Evolutionary conservation across 2,329 filamentous ascomycete species (phyloP).

Genomic region (Aureobasidium uvarum): DNA sequence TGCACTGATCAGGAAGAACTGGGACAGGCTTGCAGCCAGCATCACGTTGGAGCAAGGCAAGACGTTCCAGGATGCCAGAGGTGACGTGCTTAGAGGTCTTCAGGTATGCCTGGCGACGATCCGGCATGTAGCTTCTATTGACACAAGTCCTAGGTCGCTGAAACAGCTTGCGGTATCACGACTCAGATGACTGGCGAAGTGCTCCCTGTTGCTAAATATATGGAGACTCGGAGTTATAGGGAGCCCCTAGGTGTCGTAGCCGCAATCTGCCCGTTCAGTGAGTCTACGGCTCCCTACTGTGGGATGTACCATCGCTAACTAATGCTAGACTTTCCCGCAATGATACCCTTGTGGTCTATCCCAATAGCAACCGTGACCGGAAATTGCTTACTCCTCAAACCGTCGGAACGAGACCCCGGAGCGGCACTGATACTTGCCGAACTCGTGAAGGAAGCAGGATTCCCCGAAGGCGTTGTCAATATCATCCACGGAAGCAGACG

Average conservation of each 20-base stretch:
- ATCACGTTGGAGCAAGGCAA: constrained; percentile 88
- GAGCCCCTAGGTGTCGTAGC: constrained; percentile 79
- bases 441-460: constrained; percentile 74
- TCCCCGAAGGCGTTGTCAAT: constrained; percentile 79
- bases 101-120: constrained; percentile 46
- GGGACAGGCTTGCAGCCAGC: constrained; percentile 80
- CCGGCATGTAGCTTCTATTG: no score
- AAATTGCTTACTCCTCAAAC: constrained; percentile 73
- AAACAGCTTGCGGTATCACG: constrained; percentile 76
- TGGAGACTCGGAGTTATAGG: constrained; percentile 80
- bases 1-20: constrained; percentile 74
- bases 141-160: constrained; percentile 57
- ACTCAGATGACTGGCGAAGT: constrained; percentile 81
- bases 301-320: no score
- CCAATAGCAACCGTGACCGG: constrained; percentile 80
- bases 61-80: constrained; percentile 78
- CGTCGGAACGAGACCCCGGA: constrained; percentile 80
- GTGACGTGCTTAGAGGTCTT: constrained; percentile 76
- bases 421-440: constrained; percentile 83
- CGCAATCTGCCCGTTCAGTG: constrained; percentile 78
- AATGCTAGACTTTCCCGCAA: constrained; percentile 68
- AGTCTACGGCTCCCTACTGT: no score
- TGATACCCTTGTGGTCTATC: constrained; percentile 87
- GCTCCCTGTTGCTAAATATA: constrained; percentile 81
- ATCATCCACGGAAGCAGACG: constrained; percentile 76